Evolutionary conservation across 2,329 filamentous ascomycete genomes (phyloP).

Genomic region (Cladophialophora carrionii): DNA sequence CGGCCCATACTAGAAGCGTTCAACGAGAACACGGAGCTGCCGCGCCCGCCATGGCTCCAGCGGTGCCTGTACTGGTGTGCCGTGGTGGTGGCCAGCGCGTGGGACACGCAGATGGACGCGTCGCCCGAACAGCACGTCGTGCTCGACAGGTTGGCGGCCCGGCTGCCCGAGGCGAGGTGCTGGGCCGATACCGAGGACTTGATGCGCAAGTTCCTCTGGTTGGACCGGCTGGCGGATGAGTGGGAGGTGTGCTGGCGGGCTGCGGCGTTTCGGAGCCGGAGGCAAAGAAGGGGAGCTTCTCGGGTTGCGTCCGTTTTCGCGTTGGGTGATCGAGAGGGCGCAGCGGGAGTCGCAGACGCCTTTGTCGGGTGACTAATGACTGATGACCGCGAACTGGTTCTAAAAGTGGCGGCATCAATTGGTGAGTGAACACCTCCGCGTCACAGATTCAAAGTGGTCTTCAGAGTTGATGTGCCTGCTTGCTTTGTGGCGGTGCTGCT

Average conservation of each 20-base stretch:
- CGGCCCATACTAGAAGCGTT: slow-evolving; percentile 23
- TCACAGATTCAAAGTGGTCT: too few species aligned
- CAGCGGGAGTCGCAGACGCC: slow-evolving; percentile 6
- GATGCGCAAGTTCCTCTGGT: slow-evolving; percentile 26
- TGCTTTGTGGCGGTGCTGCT: too few species aligned
- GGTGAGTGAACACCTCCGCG: too few species aligned
- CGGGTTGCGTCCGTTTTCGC: slow-evolving; percentile 10
- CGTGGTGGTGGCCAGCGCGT: slow-evolving; percentile 25
- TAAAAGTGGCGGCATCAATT: too few species aligned
- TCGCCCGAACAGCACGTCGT: slow-evolving; percentile 20
- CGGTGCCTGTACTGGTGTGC: slow-evolving; percentile 28
- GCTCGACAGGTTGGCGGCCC: slow-evolving; percentile 12
- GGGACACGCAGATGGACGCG: slow-evolving; percentile 29
- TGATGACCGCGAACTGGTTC: background rate
- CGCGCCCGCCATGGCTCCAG: slow-evolving; percentile 24
- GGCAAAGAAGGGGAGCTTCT: slow-evolving; percentile 25
- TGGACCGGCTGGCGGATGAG: slow-evolving; percentile 23
- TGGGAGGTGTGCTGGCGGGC: slow-evolving; percentile 31
- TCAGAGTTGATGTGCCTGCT: too few species aligned
- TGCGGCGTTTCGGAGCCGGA: slow-evolving; percentile 13
- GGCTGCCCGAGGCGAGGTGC: slow-evolving; percentile 17
- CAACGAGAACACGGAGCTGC: slow-evolving; percentile 10
- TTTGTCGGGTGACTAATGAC: background rate
- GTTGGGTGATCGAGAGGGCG: slow-evolving; percentile 9
- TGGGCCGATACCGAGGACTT: slow-evolving; percentile 22